Base-by-base conservation (phyloP, 2,329 filamentous ascomycete genomes). In the Fusarium transvaalense region DNA sequence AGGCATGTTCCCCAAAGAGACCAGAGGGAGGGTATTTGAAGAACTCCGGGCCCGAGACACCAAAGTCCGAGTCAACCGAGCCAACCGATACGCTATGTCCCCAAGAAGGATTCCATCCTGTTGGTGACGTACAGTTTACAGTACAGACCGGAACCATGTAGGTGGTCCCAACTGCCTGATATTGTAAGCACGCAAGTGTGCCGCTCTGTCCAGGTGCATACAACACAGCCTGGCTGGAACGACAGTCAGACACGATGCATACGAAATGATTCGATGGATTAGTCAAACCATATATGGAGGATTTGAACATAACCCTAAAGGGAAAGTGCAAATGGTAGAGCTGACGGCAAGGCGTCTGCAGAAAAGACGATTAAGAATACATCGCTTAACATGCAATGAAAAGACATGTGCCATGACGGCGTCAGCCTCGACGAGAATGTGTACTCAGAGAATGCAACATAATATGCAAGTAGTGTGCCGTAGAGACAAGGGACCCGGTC, bases 211-310 rank as follows among this genome's bases (percentile, higher is more conserved):
- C 34, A 48, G 45, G 61, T 51, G 63, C 50, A 60, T 48, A 52
- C 32, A 56, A 51, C 31, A 57, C 25, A 47, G 39, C 42, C 32
- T 37, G 50, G 37, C 43, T 63, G 56, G 60, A 68, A 45, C 45
- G 47, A 62, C 50, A 25, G 50, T 45, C 45, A 67, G 58, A 35
- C 43, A 64, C 63, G n/a, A 50, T 39, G 8, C 32, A 29, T 37
- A 39, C 19, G 27, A 42, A 52, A 61, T 69, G 66, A 63, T 62
- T 42, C 47, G 61, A 69, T 54, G 13, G 41, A 41, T 62, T 56
- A 48, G 41, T 21, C 52, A 42, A 43, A 31, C 25, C 21, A 54
- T 42, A 50, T 50, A 39, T 59, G 43, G 48, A 64, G 61, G 29
- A 62, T 31, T 58, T 29, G 45, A 15, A 41, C 7, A 39, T 55